phyloP scores from a whole-genome alignment of 1,139 yeast species.

The Yamadazyma dushanensis region DNA sequence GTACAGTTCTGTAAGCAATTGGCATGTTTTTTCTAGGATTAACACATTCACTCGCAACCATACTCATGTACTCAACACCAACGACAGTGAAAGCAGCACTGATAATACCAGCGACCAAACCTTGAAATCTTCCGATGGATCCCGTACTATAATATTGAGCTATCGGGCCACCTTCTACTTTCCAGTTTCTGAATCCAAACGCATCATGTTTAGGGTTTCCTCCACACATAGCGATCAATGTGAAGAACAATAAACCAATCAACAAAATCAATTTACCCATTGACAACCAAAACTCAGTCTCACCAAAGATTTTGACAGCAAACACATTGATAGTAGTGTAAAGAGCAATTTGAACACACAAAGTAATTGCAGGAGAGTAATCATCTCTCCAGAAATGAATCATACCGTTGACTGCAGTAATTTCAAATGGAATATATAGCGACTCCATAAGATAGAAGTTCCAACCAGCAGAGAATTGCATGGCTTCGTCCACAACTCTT shows the following conservation, averaged over 20 bases:
- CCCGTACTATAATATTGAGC: conserved; percentile 58
- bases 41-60: conserved; percentile 78
- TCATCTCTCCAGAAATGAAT: conserved; percentile 77
- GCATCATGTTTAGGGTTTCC: conserved; percentile 72
- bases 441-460: conserved; percentile 77
- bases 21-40: conserved; percentile 76
- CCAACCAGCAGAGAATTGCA: conserved; percentile 79
- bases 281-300: conserved; percentile 76
- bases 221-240: conserved; percentile 78
- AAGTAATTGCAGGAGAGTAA: conserved; percentile 63
- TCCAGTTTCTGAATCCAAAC: conserved; percentile 68
- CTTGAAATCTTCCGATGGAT: conserved; percentile 65
- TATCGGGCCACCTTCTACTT: conserved; percentile 44
- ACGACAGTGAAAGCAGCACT: conserved; percentile 69
- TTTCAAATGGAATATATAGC: conserved; percentile 75
- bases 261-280: conserved; percentile 69
- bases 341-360: conserved; percentile 58
- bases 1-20: conserved; percentile 72
- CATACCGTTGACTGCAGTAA: conserved; percentile 74
- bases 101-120: conserved; percentile 59
- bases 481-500: conserved; percentile 59
- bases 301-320: conserved; percentile 74
- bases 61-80: conserved; percentile 79
- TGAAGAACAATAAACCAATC: conserved; percentile 66
- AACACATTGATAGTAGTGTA: conserved; percentile 64